phyloP scores from a whole-genome alignment of 2,329 filamentous ascomycete genomes.

The Talaromyces sp. region DNA sequence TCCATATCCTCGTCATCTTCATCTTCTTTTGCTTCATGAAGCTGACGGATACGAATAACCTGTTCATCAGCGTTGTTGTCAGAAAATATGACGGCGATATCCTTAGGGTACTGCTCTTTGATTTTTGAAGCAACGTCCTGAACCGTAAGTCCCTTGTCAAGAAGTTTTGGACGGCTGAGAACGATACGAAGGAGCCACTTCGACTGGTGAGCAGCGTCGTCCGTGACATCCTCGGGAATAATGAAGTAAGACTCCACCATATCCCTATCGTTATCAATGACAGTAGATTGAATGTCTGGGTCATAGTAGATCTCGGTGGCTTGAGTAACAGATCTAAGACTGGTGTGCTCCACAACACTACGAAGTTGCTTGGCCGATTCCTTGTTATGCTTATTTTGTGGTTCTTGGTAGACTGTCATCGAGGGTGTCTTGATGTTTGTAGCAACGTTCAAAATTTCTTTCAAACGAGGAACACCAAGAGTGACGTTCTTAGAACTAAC shows the following conservation, averaged over 20 bases:
- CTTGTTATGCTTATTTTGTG: conserved; percentile 57
- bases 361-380: conserved; percentile 80
- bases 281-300: conserved; percentile 78
- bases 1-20: conserved; percentile 70
- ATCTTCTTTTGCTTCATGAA: conserved; percentile 64
- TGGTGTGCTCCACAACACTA: conserved; percentile 90
- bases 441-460: conserved; percentile 97
- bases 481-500: conserved; percentile 99
- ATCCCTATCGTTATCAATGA: conserved; percentile 80
- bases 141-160: conserved; percentile 84
- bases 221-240: conserved; percentile 75
- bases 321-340: conserved; percentile 82
- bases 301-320: conserved; percentile 97
- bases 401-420: conserved; percentile 84
- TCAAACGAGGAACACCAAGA: conserved; percentile 95
- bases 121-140: conserved; percentile 86
- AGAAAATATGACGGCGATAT: conserved; percentile 90
- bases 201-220: conserved; percentile 63
- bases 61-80: conserved; percentile 97
- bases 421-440: conserved; percentile 98
- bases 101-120: conserved; percentile 78
- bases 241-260: conserved; percentile 98
- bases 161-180: conserved; percentile 85
- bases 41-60: conserved; percentile 85
- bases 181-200: conserved; percentile 94